A percentile compares a stretch with the other conserved stretches of the same genome.
phyloP scores from a whole-genome alignment of 805 yeast species.

The Wickerhamiella nectarea region DNA sequence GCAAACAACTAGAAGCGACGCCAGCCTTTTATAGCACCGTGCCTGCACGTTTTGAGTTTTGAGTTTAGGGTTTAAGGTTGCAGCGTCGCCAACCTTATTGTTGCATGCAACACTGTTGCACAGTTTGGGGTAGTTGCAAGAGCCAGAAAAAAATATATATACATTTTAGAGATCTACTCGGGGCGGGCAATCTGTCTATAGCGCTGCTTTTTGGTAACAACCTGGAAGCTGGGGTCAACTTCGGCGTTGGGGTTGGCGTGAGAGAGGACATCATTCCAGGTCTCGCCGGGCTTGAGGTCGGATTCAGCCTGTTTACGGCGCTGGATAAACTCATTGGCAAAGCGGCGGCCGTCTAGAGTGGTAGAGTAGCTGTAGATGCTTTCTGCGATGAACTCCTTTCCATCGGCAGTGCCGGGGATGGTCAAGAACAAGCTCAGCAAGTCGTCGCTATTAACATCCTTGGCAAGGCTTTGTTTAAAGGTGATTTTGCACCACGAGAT shows the following conservation, averaged over 20 bases:
- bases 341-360: slow-evolving; percentile 87
- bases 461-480: slow-evolving; percentile 39
- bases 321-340: slow-evolving; percentile 79
- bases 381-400: slow-evolving; percentile 78
- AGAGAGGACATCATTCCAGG: slow-evolving; percentile 63
- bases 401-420: slow-evolving; percentile 61
- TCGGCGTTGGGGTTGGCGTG: slow-evolving; percentile 25
- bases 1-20: too few species aligned
- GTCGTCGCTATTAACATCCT: slow-evolving; percentile 65
- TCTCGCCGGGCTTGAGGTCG: slow-evolving; percentile 32
- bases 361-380: slow-evolving; percentile 62
- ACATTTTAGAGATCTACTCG: neutral
- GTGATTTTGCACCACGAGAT: slow-evolving; percentile 29
- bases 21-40: too few species aligned
- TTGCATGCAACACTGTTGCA: too few species aligned
- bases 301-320: slow-evolving; percentile 61
- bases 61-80: too few species aligned
- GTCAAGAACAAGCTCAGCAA: slow-evolving; percentile 67
- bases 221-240: slow-evolving; percentile 39
- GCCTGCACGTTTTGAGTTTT: too few species aligned
- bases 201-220: slow-evolving; percentile 41
- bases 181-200: slow-evolving; percentile 17
- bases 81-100: too few species aligned
- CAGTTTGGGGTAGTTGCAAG: too few species aligned
- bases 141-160: too few species aligned